These are phyloP conservation scores for Geum urbanum DNA, from an alignment of 306 rosid species.

Conservation along the genomic window DNA sequence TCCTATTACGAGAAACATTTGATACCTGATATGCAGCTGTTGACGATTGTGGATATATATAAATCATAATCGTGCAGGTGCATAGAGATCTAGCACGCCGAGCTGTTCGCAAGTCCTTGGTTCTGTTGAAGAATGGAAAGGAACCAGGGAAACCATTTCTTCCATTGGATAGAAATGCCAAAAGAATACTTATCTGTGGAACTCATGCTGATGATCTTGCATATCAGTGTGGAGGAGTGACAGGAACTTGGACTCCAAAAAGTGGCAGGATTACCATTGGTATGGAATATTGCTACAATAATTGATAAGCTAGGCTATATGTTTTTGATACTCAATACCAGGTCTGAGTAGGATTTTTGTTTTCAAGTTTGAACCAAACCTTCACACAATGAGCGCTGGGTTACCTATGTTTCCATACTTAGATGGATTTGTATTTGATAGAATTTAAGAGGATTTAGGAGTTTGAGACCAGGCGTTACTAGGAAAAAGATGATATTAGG, in stretches of 20 bases:
- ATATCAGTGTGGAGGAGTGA: constrained; percentile 82
- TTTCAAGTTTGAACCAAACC: no score
- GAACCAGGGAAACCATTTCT: constrained; percentile 45
- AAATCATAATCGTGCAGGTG: constrained; percentile 32
- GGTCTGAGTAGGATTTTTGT: not conserved
- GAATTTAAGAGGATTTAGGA: no score
- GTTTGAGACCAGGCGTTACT: no score
- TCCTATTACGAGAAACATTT: not conserved
- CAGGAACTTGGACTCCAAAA: constrained; percentile 43
- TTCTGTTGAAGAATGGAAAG: constrained; percentile 75
- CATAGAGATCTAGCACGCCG: constrained; percentile 73
- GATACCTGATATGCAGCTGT: not conserved
- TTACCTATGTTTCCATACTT: no score
- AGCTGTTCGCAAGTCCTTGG: constrained; percentile 73
- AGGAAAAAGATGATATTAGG: no score
- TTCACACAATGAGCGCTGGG: no score
- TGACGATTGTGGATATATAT: not conserved
- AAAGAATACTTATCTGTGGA: constrained; percentile 63
- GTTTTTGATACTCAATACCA: not conserved
- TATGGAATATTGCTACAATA: constrained; percentile 21
- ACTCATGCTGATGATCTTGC: constrained; percentile 73
- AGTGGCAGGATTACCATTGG: constrained; percentile 54
- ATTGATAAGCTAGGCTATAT: not conserved
- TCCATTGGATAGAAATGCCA: constrained; percentile 53
- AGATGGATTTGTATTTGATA: no score